These are phyloP conservation scores for Colletotrichum graminicola DNA, from an alignment of 2,329 filamentous ascomycete genomes.

Conservation along the genomic window DNA sequence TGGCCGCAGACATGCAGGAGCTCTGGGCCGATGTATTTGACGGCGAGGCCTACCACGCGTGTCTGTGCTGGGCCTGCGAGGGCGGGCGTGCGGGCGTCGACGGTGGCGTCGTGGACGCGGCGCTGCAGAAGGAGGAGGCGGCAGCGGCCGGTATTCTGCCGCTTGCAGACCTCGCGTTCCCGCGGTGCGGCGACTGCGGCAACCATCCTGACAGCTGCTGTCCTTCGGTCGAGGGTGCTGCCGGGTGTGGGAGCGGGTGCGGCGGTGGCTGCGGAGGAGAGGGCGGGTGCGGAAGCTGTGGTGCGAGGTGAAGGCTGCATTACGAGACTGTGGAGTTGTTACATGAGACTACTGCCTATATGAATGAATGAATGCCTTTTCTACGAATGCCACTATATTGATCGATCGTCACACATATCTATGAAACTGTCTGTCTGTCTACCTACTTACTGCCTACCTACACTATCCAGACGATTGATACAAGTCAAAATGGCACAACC, in stretches of 20 bases:
- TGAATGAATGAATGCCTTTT: neutral
- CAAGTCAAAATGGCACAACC: neutral
- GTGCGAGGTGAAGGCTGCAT: constrained; percentile 15
- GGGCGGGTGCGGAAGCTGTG: constrained; percentile 33
- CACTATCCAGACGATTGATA: neutral
- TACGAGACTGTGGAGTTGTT: neutral
- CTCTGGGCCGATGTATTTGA: constrained; percentile 51
- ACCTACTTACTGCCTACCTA: neutral
- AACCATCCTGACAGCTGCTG: constrained; percentile 27
- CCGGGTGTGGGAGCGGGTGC: constrained; percentile 30
- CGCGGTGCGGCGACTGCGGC: constrained; percentile 31
- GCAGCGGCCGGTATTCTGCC: constrained; percentile 10
- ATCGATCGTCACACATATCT: neutral
- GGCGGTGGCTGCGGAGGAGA: constrained; percentile 32
- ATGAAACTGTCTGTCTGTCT: neutral
- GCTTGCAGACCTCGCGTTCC: constrained; percentile 25
- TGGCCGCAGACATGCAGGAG: constrained; percentile 47
- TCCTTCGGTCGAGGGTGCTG: constrained; percentile 22
- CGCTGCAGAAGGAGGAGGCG: constrained; percentile 19
- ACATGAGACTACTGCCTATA: neutral
- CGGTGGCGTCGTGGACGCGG: constrained; percentile 18
- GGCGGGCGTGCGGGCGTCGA: constrained; percentile 43
- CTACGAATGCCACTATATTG: neutral
- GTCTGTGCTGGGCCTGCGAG: constrained; percentile 55
- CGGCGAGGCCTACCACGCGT: constrained; percentile 52